phyloP scores from a whole-genome alignment of 345 rosid genomes.

The Kernera saxatilis region DNA sequence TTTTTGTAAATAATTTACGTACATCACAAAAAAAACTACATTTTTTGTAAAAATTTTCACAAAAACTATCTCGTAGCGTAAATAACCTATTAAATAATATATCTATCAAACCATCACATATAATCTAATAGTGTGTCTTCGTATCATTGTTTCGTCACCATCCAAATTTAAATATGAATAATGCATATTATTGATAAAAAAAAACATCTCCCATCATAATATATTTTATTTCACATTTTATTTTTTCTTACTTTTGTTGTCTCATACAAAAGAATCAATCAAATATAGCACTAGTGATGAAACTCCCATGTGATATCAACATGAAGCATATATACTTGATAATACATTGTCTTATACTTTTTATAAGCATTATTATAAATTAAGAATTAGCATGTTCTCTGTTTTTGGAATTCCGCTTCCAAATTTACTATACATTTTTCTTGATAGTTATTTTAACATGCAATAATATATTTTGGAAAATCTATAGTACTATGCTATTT shows the following conservation, averaged over 20 bases:
- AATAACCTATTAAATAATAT: too few species aligned
- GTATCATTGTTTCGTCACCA: background rate
- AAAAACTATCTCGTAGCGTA: too few species aligned
- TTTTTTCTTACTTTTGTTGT: background rate
- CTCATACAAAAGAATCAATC: constrained; percentile 10
- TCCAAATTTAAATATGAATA: background rate
- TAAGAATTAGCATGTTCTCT: constrained; percentile 21
- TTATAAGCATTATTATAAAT: background rate
- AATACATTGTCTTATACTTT: constrained; percentile 10
- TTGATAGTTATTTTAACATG: background rate
- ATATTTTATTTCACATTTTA: background rate
- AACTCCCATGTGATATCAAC: constrained; percentile 29
- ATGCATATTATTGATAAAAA: background rate
- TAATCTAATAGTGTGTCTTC: background rate
- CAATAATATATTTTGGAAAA: background rate
- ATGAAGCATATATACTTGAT: constrained; percentile 15
- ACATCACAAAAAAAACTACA: too few species aligned
- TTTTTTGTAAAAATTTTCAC: too few species aligned
- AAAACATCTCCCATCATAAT: too few species aligned
- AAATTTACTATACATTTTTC: background rate
- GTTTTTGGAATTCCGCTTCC: constrained; percentile 14
- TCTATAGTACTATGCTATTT: background rate
- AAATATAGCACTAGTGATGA: background rate
- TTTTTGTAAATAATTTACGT: too few species aligned
- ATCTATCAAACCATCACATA: background rate